A percentile compares a stretch with the other conserved stretches of the same genome.
Conservation (phyloP, 306 rosid species). For the Mimosa pudica region DNA sequence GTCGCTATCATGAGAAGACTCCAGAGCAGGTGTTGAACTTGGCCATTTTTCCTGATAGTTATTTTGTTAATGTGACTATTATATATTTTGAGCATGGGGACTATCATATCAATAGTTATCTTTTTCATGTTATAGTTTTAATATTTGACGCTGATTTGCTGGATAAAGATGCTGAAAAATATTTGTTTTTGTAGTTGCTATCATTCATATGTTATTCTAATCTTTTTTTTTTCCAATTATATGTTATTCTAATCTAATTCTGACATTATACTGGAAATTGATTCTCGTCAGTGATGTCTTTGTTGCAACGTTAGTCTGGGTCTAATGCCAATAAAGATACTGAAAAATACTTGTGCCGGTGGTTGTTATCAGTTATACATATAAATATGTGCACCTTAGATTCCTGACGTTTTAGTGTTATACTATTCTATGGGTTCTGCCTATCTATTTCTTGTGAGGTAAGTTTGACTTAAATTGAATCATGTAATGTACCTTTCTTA, state of each 20-base stretch:
- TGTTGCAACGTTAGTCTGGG: not conserved
- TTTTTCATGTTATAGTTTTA: not conserved
- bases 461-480: not conserved
- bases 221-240: too few species aligned
- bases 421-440: not conserved
- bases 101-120: not conserved
- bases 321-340: not conserved
- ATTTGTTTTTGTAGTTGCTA: too few species aligned
- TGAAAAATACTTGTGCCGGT: not conserved
- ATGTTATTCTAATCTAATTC: too few species aligned
- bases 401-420: not conserved
- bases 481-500: not conserved
- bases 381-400: not conserved
- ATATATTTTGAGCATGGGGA: not conserved
- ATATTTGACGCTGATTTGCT: not conserved
- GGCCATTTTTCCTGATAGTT: not conserved
- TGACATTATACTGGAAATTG: too few species aligned
- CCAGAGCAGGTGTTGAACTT: constrained; percentile 83
- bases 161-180: too few species aligned
- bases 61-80: not conserved
- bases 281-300: not conserved
- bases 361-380: not conserved
- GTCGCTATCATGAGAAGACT: constrained; percentile 94
- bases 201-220: too few species aligned
- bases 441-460: not conserved